A percentile compares a stretch with the other conserved stretches of the same genome.
These are phyloP conservation scores for Leccinum fallax DNA, from an alignment of 1,284 basidiomycete species.

Conservation along the genomic window DNA sequence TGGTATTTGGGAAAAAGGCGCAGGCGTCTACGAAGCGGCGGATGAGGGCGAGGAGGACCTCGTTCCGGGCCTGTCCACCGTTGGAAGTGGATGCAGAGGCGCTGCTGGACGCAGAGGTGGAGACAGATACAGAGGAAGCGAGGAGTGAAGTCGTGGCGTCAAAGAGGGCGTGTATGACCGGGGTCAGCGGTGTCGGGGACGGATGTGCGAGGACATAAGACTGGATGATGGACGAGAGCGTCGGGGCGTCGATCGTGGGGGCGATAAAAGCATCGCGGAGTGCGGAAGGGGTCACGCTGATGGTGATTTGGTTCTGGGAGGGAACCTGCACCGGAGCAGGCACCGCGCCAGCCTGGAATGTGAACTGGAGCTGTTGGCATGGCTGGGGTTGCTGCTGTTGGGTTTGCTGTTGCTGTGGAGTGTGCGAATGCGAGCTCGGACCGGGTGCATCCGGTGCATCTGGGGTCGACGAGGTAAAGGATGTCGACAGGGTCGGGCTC, in stretches of 20 bases:
- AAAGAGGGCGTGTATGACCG: constrained; percentile 52
- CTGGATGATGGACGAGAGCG: constrained; percentile 53
- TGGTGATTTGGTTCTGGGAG: constrained; percentile 30
- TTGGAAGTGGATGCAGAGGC: constrained; percentile 5
- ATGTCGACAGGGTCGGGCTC: constrained; percentile 36
- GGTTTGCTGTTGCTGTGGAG: constrained; percentile 34
- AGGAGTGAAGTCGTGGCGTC: constrained; percentile 42
- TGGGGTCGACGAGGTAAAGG: constrained; percentile 19
- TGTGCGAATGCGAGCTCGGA: constrained; percentile 24
- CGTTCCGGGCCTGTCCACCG: constrained; percentile 12
- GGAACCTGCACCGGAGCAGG: constrained; percentile 25
- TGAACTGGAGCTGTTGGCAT: constrained; percentile 40
- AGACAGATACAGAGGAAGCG: constrained; percentile 1
- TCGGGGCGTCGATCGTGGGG: constrained; percentile 45
- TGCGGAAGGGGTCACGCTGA: constrained; percentile 41
- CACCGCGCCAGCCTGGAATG: constrained; percentile 25
- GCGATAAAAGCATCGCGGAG: constrained; percentile 51
- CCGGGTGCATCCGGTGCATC: constrained; percentile 16
- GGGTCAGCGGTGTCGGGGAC: constrained; percentile 47
- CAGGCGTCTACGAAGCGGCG: constrained; percentile 53
- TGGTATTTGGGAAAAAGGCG: constrained; percentile 45
- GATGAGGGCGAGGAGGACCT: constrained; percentile 37
- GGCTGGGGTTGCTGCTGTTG: constrained; percentile 27
- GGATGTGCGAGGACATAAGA: constrained; percentile 47
- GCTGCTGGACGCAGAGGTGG: constrained; percentile 7